phyloP scores from a whole-genome alignment of 2,329 filamentous ascomycete species.

The Colletotrichum higginsianum region DNA sequence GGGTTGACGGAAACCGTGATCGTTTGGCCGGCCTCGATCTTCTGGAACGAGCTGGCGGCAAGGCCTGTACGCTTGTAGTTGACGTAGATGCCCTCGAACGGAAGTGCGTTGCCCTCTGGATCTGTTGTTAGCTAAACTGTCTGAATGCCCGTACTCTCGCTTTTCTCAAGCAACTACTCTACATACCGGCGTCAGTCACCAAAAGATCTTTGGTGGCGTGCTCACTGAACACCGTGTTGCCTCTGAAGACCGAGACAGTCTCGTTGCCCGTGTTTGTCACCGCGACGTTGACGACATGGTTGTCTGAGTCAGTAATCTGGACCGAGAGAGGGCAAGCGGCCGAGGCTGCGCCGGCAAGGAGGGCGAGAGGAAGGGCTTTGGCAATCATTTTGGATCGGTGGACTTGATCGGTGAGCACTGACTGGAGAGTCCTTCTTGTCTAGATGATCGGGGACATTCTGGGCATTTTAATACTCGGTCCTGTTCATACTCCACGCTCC shows the following conservation, averaged over 20 bases:
- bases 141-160: no score
- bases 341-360: conserved; percentile 36
- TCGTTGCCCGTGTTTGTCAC: conserved; percentile 40
- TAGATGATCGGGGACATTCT: not conserved
- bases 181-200: conserved; percentile 38
- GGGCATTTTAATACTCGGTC: conserved; percentile 10
- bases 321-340: conserved; percentile 37
- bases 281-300: conserved; percentile 36
- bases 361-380: conserved; percentile 35
- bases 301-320: conserved; percentile 30
- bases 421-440: not conserved
- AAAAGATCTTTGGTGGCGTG: conserved; percentile 40
- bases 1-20: conserved; percentile 39
- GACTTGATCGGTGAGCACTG: not conserved
- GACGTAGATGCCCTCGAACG: conserved; percentile 38
- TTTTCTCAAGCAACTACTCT: not conserved
- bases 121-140: not conserved
- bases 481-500: not conserved
- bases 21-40: conserved; percentile 36
- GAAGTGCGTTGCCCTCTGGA: conserved; percentile 33
- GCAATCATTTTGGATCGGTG: conserved; percentile 29
- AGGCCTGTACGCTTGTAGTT: conserved; percentile 39
- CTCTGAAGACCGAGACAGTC: conserved; percentile 36
- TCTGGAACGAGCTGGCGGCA: conserved; percentile 30
- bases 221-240: conserved; percentile 40